Conservation (phyloP, 164 flowering plant genomes). For the Piper longum region DNA sequence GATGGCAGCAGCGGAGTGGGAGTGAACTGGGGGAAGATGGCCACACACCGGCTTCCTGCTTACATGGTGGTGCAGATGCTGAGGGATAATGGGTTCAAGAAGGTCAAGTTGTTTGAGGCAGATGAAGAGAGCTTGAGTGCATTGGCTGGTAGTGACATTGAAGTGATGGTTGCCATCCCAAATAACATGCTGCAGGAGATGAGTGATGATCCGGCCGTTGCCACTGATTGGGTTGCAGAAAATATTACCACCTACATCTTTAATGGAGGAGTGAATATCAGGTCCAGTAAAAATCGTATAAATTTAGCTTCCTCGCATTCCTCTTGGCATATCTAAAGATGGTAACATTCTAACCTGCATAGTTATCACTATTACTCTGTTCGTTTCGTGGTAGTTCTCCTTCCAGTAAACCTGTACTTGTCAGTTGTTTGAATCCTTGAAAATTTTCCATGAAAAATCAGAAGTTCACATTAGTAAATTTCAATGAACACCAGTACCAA, state of each 20-base stretch:
- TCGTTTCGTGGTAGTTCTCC: too few species aligned
- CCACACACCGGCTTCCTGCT: slow-evolving; percentile 56
- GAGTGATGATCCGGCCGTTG: slow-evolving; percentile 27
- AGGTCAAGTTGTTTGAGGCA: slow-evolving; percentile 82
- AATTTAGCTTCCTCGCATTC: neutral
- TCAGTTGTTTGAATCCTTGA: too few species aligned
- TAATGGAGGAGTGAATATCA: slow-evolving; percentile 73
- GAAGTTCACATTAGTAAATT: too few species aligned
- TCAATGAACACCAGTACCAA: too few species aligned
- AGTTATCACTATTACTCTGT: neutral
- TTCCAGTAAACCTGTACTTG: too few species aligned
- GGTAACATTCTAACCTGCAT: neutral
- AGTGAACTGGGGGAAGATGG: slow-evolving; percentile 85
- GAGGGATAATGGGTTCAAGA: slow-evolving; percentile 47
- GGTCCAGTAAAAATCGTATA: slow-evolving; percentile 19
- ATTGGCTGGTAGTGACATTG: slow-evolving; percentile 46
- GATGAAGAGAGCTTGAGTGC: slow-evolving; percentile 50
- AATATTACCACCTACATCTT: slow-evolving; percentile 58
- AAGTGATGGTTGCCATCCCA: slow-evolving; percentile 82
- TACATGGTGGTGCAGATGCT: slow-evolving; percentile 63
- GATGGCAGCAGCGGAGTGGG: slow-evolving; percentile 24
- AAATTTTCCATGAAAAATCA: too few species aligned
- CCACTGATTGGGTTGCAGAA: slow-evolving; percentile 62
- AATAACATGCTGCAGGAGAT: slow-evolving; percentile 54
- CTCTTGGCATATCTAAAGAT: neutral